A percentile compares a stretch with the other conserved stretches of the same genome.
Conservation (phyloP, 371 early-diverging fungal species). For the Mortierella sp. region DNA sequence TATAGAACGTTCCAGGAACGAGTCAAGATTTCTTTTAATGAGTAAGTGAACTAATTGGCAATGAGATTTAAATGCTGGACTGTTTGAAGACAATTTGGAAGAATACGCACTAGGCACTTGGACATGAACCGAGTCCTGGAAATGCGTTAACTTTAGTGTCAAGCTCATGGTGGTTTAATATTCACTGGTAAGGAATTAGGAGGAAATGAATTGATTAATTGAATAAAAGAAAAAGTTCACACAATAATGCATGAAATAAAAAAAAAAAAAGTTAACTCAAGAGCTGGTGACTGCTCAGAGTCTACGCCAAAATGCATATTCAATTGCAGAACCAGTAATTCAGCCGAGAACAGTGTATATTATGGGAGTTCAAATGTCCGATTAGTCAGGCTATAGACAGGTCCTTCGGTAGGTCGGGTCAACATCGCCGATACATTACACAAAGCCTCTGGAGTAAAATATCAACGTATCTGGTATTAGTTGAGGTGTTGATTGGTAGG, state of each 20-base stretch:
- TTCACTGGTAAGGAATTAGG: not conserved
- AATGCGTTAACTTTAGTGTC: conserved; percentile 44
- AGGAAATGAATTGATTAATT: not conserved
- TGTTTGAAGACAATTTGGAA: not conserved
- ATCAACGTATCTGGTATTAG: too few relatives aligned
- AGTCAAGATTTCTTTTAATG: not conserved
- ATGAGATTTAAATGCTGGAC: not conserved
- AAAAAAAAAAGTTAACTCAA: too few relatives aligned
- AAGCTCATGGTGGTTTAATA: conserved; percentile 12
- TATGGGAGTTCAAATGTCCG: too few relatives aligned
- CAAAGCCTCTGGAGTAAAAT: too few relatives aligned
- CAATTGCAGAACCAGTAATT: too few relatives aligned
- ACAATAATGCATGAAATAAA: not conserved
- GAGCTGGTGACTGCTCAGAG: too few relatives aligned
- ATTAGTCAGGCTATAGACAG: too few relatives aligned
- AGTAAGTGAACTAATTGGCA: not conserved
- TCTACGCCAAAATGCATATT: too few relatives aligned
- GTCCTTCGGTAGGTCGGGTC: too few relatives aligned
- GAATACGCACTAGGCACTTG: conserved; percentile 29
- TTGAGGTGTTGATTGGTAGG: too few relatives aligned
- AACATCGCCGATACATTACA: too few relatives aligned
- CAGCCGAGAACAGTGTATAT: too few relatives aligned
- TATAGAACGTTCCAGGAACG: not conserved
- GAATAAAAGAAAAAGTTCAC: not conserved
- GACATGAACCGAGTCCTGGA: conserved; percentile 35